Base-by-base conservation (phyloP, 805 yeast genomes). In the Cyberlindnera maclurae region DNA sequence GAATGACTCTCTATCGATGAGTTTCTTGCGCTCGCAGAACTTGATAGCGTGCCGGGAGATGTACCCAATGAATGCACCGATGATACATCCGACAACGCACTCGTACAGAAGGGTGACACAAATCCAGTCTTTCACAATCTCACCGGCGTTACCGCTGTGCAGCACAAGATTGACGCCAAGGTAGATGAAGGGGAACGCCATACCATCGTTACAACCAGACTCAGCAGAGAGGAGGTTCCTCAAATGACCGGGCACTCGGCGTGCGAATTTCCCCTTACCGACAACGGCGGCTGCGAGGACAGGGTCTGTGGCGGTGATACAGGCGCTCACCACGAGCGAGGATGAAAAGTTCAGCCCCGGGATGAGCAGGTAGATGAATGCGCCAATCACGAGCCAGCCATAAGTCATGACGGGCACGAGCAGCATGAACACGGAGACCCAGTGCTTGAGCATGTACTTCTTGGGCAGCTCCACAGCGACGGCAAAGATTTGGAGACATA, bases 251-350 rank as follows among this genome's bases (percentile, higher is more conserved):
- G 96, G 95, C 13, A 88, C 95, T 39, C 95, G 73, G 53, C 75
- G 76, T 12, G 96, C 95, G 58, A 88, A 88, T 56, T 85, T 84
- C 48, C 95, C 95, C 52, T 84, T 88, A 59, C 96, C 95, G 10
- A 88, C 96, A 29, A 88, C 95, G 3, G 96, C 95, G 13, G 95
- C 93, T 2, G 96, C 96, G 54, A 88, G 69, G 31, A 88, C 93
- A 6, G 97, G 97, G 62, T 88, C 97, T 0, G 97, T 89, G 2
- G 96, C 96, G 0, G 96, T 89, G 33, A 88, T 79, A 58, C 96
- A 87, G 2, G 95, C 96, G 26, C 89, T 74, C 2, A 88, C 77
- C 34, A 81, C 68, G 27, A 88, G 68, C 3, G 86, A 79, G 36
- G 79, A 84, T 15, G 83, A 59, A 64, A 88, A 86, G 39, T 73